Percentiles rank a stretch among this genome's conserved stretches.
These are phyloP conservation scores for Thermothielavioides terrestris DNA, from an alignment of 495 filamentous ascomycete species.

Conservation along the genomic window DNA sequence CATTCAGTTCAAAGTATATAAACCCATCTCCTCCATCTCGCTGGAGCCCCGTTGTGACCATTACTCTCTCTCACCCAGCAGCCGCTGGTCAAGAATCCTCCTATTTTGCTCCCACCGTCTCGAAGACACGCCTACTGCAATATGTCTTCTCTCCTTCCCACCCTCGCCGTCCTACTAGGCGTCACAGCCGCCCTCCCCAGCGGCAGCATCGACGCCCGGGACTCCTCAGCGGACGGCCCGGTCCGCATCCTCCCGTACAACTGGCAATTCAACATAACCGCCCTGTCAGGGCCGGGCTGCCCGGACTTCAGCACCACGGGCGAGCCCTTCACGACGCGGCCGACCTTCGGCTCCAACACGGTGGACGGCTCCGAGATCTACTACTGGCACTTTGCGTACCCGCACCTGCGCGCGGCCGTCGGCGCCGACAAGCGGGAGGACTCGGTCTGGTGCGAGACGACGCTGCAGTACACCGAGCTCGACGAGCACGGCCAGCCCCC, in stretches of 20 bases:
- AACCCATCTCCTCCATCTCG: too few species aligned
- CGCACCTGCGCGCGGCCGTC: neutral
- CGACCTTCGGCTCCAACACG: neutral
- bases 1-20: too few species aligned
- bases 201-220: too few species aligned
- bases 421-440: neutral
- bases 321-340: neutral
- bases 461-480: neutral
- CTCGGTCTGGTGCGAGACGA: conserved; percentile 1
- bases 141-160: neutral
- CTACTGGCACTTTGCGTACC: conserved; percentile 2
- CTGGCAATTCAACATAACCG: neutral
- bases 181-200: neutral
- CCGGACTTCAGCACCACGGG: neutral
- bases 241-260: neutral
- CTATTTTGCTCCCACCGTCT: too few species aligned
- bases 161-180: neutral
- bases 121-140: too few species aligned
- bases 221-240: neutral
- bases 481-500: neutral
- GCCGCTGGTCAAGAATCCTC: too few species aligned
- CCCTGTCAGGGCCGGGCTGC: neutral
- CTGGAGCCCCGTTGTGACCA: too few species aligned
- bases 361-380: conserved; percentile 1
- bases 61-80: too few species aligned